These are phyloP conservation scores for Myxozyma geophila DNA, from an alignment of 805 yeast genomes.

Conservation along the genomic window DNA sequence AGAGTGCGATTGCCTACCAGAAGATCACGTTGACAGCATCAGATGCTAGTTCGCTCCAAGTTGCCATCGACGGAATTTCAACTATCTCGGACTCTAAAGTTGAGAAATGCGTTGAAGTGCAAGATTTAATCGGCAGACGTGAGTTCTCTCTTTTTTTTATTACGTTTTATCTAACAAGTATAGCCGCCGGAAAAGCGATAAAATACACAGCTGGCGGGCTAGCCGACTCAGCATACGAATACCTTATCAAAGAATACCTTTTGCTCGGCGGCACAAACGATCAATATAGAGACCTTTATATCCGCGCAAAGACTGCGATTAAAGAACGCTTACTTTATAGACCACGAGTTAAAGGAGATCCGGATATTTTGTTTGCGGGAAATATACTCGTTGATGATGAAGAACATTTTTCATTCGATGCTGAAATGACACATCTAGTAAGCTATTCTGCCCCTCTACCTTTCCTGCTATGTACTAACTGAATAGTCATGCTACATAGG, in stretches of 20 bases:
- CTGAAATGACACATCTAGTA: constrained; percentile 52
- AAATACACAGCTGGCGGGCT: constrained; percentile 48
- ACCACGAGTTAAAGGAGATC: constrained; percentile 53
- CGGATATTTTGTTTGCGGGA: constrained; percentile 46
- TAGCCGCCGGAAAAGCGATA: not conserved
- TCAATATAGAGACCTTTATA: constrained; percentile 47
- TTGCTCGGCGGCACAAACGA: constrained; percentile 48
- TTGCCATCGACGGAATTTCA: not conserved
- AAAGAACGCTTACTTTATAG: constrained; percentile 50
- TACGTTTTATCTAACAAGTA: not conserved
- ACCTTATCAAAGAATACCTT: constrained; percentile 54
- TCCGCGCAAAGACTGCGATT: constrained; percentile 47
- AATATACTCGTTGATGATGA: constrained; percentile 35
- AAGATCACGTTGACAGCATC: not conserved
- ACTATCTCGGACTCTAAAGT: not conserved
- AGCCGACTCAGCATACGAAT: constrained; percentile 56
- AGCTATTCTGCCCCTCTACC: constrained; percentile 26
- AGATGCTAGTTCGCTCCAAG: not conserved
- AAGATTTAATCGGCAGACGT: constrained; percentile 19
- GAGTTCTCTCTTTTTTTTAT: not conserved
- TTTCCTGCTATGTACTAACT: not conserved
- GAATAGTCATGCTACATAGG: constrained; percentile 53
- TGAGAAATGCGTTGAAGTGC: constrained; percentile 18
- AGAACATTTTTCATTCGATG: constrained; percentile 40
- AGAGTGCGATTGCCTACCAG: not conserved